Evolutionary conservation across 768 basidiomycete species (phyloP), one percentile per base, ranked within the genome.

Genomic region (Mycena sanguinolenta): DNA sequence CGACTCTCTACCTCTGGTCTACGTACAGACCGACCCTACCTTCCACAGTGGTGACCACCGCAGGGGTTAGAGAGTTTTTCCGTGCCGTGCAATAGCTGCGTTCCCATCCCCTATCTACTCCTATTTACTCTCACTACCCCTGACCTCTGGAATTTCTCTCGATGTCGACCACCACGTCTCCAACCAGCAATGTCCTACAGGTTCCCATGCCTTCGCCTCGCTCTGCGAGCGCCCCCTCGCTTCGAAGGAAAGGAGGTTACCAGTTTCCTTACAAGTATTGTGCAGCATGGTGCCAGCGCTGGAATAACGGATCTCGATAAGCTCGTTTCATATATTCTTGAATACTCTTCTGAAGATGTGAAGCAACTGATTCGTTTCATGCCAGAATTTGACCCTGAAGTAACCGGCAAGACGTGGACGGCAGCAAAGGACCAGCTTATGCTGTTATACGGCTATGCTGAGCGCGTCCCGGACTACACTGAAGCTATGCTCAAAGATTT

Each of bases 131-230:
- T 19, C 39, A 13, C 52, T 38, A 34, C 32, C 60, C 8, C 39
- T 16, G n/a, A 23, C n/a, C n/a, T n/a, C n/a, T n/a, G 27, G 6
- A 25, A 4, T 27, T 38, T 39, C 36, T 27, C 46, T 39, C 36
- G 32, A 3, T 12, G 21, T 27, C 32, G 12, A 16, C 25, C 23
- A 30, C 39, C 4, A 19, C 23, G 9, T 13, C n/a, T 10, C 12
- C n/a, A 7, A 19, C 64, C 9, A 28, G 59, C 2, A 42, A 54
- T 12, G 57, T 57, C 1, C 25, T 71, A 9, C 65, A 36, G 8
- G 38, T 63, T 0, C 60, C 65, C 1, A 71, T 71, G 70, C 70
- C 65, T 7, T 59, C 63, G 28, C 25, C 71, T 4, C 55, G 67
- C 4, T 30, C 67, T 2, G 13, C 44, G 4, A 28, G n/a, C 17